phyloP scores from a whole-genome alignment of 164 flowering plant species.

The Umbellularia californica region DNA sequence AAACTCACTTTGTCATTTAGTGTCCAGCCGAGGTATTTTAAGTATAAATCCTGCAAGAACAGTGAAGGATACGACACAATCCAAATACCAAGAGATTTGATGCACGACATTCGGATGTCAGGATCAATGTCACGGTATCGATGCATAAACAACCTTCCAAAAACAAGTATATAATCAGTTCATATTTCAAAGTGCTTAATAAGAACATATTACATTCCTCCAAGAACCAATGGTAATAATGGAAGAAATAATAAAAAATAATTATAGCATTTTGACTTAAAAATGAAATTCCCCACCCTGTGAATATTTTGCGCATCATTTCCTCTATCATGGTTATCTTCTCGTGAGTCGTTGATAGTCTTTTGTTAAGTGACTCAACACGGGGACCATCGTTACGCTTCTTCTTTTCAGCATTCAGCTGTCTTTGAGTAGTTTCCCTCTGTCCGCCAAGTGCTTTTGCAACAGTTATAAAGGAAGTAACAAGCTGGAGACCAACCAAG shows the following conservation, averaged over 20 bases:
- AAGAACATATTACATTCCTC: background rate
- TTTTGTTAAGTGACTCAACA: conserved; percentile 77
- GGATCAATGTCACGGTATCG: conserved; percentile 96
- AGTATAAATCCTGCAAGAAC: conserved; percentile 87
- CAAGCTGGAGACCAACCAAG: conserved; percentile 89
- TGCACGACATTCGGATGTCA: conserved; percentile 79
- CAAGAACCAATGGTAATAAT: background rate
- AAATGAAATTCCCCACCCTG: conserved; percentile 49
- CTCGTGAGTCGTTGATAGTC: conserved; percentile 72
- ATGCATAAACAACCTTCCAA: conserved; percentile 86
- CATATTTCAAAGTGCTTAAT: background rate
- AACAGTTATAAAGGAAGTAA: conserved; percentile 85
- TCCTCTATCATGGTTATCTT: conserved; percentile 69
- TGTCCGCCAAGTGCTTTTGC: conserved; percentile 84
- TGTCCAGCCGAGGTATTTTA: conserved; percentile 99
- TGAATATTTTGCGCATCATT: conserved; percentile 93
- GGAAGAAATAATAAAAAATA: background rate
- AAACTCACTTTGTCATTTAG: conserved; percentile 82
- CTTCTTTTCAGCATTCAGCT: conserved; percentile 89
- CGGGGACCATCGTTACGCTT: conserved; percentile 86
- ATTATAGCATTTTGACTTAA: background rate
- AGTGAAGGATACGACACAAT: conserved; percentile 86
- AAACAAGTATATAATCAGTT: conserved; percentile 6
- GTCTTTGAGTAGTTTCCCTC: conserved; percentile 95
- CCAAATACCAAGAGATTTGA: conserved; percentile 94